Evolutionary conservation across 2,329 filamentous ascomycete genomes (phyloP).

Genomic region (Monilinia laxa): DNA sequence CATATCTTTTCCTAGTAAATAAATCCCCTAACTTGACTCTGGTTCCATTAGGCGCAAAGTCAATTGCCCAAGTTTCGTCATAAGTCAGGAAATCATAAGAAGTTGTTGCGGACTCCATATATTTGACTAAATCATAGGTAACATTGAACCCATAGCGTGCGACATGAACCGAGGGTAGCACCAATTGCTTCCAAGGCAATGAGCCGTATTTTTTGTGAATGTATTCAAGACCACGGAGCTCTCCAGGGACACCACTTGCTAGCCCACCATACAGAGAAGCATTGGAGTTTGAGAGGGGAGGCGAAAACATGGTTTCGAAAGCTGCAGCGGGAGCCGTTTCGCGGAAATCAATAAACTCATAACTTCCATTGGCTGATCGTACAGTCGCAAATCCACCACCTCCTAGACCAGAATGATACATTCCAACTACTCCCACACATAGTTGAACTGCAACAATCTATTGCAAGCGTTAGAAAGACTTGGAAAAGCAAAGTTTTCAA

Average conservation of each 20-base stretch:
- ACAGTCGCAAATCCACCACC: slow-evolving; percentile 69
- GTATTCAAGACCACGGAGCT: slow-evolving; percentile 43
- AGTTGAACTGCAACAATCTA: slow-evolving; percentile 54
- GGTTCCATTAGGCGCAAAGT: slow-evolving; percentile 83
- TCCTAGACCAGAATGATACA: slow-evolving; percentile 61
- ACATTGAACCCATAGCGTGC: slow-evolving; percentile 63
- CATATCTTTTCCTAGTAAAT: slow-evolving; percentile 80
- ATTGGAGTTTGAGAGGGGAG: slow-evolving; percentile 47
- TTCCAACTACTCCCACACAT: slow-evolving; percentile 53
- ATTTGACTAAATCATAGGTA: slow-evolving; percentile 61
- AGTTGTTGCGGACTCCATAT: slow-evolving; percentile 46
- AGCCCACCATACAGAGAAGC: slow-evolving; percentile 58
- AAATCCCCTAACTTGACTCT: slow-evolving; percentile 70
- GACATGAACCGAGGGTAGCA: slow-evolving; percentile 58
- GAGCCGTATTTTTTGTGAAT: slow-evolving; percentile 50
- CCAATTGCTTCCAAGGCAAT: slow-evolving; percentile 54
- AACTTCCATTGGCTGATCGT: slow-evolving; percentile 56
- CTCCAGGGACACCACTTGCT: slow-evolving; percentile 55
- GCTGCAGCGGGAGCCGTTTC: slow-evolving; percentile 65
- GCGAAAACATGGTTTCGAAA: slow-evolving; percentile 62
- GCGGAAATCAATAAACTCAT: slow-evolving; percentile 68
- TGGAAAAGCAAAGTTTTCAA: background rate
- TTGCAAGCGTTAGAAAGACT: background rate
- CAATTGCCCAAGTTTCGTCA: slow-evolving; percentile 77
- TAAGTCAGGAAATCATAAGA: slow-evolving; percentile 67